Base-by-base conservation (phyloP, 129 eudicot species). In the Escallonia rubra region DNA sequence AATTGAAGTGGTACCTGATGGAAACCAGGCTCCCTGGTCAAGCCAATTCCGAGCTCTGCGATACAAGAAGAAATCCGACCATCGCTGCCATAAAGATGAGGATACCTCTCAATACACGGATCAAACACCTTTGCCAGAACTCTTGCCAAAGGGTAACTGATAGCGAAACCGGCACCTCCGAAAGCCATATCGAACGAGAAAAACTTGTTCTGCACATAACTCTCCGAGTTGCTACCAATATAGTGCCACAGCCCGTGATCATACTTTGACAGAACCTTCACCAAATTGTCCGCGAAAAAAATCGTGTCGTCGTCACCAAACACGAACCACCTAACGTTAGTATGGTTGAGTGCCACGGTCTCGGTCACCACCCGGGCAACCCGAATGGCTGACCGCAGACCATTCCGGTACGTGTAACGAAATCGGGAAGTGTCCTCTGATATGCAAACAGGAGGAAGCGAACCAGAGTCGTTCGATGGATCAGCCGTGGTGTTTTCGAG, bases 151-250 rank as follows among this genome's bases (percentile, higher is more conserved):
- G 98, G 91, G 61, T 86, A 84, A 73, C 98, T 91, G 41, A 91
- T 76, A 8, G 98, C 98, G 10, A 91, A 88, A 70, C 98, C 98
- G 45, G 83, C 98, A 23, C 98, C 98, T 7, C 96, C 90, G 64
- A 74, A 88, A 5, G 96, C 98, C 98, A 91, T 88, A 2, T 80
- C 80, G 67, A 66, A 80, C 5, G 96, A 88, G 56, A 85, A 83
- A 11, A 40, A 43, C 34, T 72, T 79, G 67, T 81, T 91, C 71
- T 83, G 90, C 48, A 49, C 57, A 39, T 60, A 80, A 67, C 88
- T 86, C 72, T 91, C 98, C 0, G 98, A 91, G 67, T 63, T 85
- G 3, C 85, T 67, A 63, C 98, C 98, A 50, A 88, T 76, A 50
- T 85, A 88, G 60, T 91, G 81, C 91, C 87, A 73, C 47, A 85